Percentiles rank a stretch among this genome's conserved stretches.
Conservation (phyloP, 805 yeast genomes). For the Blastobotrys terrestris region DNA sequence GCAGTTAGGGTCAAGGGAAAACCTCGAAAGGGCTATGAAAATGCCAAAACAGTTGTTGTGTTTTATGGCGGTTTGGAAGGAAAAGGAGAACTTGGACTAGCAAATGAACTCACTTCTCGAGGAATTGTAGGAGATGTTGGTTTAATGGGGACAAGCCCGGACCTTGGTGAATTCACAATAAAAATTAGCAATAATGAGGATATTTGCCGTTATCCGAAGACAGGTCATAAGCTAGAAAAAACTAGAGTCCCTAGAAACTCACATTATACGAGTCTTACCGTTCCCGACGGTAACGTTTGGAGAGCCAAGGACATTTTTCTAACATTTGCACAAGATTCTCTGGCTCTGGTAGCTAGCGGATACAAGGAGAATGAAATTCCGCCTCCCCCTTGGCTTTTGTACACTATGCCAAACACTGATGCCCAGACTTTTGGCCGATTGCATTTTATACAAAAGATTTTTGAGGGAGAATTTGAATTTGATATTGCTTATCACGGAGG, state of each 20-base stretch:
- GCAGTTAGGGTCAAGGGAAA: slow-evolving; percentile 63
- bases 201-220: slow-evolving; percentile 35
- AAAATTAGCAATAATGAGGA: slow-evolving; percentile 51
- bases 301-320: slow-evolving; percentile 68
- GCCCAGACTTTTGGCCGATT: slow-evolving; percentile 59
- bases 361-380: slow-evolving; percentile 27
- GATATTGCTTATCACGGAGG: slow-evolving; percentile 56
- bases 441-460: slow-evolving; percentile 73
- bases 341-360: slow-evolving; percentile 39
- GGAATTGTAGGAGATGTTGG: slow-evolving; percentile 30
- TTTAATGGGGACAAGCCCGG: slow-evolving; percentile 50
- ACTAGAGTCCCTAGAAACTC: slow-evolving; percentile 34
- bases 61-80: slow-evolving; percentile 78
- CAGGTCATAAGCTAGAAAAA: slow-evolving; percentile 36
- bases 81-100: slow-evolving; percentile 33
- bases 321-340: slow-evolving; percentile 62
- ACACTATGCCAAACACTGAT: slow-evolving; percentile 52
- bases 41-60: slow-evolving; percentile 53
- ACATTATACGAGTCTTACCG: slow-evolving; percentile 60
- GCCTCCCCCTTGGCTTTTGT: slow-evolving; percentile 39
- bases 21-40: slow-evolving; percentile 42
- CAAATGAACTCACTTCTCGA: slow-evolving; percentile 20
- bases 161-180: slow-evolving; percentile 61
- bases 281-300: slow-evolving; percentile 74
- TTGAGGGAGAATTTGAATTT: slow-evolving; percentile 68